Base-by-base conservation (phyloP, 2,329 filamentous ascomycete genomes). In the Aspergillus novofumigatus region DNA sequence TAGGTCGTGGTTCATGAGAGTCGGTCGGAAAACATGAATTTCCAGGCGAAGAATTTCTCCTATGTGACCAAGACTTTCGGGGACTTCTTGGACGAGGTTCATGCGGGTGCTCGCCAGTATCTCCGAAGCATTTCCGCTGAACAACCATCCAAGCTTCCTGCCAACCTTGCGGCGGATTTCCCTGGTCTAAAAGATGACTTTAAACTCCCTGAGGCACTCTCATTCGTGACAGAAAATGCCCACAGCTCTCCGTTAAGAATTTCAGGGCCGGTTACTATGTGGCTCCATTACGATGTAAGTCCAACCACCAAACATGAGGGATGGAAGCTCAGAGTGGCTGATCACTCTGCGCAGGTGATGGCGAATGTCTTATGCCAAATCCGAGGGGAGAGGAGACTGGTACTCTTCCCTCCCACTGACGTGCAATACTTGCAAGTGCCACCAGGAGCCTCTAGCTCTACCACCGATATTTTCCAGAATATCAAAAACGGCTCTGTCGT, bases 361-460 rank as follows among this genome's bases (percentile, higher is more conserved):
- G 90, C 91, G 51, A 96, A 96, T 66, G 80, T 96, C 3, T 87
- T 94, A 59, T 91, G 87, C 66, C 92, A 96, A 69, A 81, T 96
- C 52, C 76, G 78, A 41, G 91, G 92, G 4, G 81, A 82, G 1
- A 95, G 94, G 69, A 82, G 83, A 28, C 80, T 95, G 57, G 74
- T 91, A 4, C 80, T 96, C 1, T 96, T 91, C 69, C 91, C 90
- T 1, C 92, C 92, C 0, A 78, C 80, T 2, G 91, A 96, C 66
- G 85, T 94, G 20, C 79, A 80, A 21, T 76, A 84, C 38, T 80
- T 96, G 0, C 81, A 83, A 2, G 89, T 96, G 69, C 83, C 86
- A 0, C 84, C 91, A 0, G 91, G 92, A 0, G 84, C 88, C 3
- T 95, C 91, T 0, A 93, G 88, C 66, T 96, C 91, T 11, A 87